A percentile compares a stretch with the other conserved stretches of the same genome.
Evolutionary conservation across 352 stramenopile genomes (phyloP).

Genomic region (Pythium graminicola): DNA sequence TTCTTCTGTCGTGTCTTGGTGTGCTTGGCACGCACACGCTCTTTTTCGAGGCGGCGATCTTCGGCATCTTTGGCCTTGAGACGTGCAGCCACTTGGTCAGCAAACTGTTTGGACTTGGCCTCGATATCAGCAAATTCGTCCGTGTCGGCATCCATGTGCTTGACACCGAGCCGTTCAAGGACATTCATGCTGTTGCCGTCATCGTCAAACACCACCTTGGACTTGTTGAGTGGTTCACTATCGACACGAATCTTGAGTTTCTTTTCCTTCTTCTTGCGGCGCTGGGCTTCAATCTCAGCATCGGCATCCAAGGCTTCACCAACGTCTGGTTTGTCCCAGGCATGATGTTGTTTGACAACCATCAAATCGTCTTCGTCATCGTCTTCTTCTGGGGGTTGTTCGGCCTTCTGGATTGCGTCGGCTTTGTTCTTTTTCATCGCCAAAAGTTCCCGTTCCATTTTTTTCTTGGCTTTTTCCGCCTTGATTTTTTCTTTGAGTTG

Average conservation of each 20-base stretch:
- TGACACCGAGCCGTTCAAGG: slow-evolving; percentile 51
- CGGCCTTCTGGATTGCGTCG: slow-evolving; percentile 15
- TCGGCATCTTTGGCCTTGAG: slow-evolving; percentile 75
- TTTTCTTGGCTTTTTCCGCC: slow-evolving; percentile 92
- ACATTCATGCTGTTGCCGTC: slow-evolving; percentile 81
- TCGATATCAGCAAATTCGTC: slow-evolving; percentile 60
- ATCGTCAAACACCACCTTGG: slow-evolving; percentile 93
- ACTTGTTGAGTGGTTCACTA: slow-evolving; percentile 49
- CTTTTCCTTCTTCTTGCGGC: slow-evolving; percentile 84
- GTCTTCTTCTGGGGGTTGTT: slow-evolving; percentile 35
- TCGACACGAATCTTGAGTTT: slow-evolving; percentile 73
- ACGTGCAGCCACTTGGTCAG: slow-evolving; percentile 54
- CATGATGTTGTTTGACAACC: slow-evolving; percentile 89
- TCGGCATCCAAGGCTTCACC: slow-evolving; percentile 25
- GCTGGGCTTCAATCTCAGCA: slow-evolving; percentile 57
- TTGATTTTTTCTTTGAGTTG: slow-evolving; percentile 98
- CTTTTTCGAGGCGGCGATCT: slow-evolving; percentile 76
- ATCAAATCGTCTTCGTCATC: slow-evolving; percentile 89
- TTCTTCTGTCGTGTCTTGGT: slow-evolving; percentile 82
- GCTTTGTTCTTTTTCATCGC: slow-evolving; percentile 27
- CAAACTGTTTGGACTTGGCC: slow-evolving; percentile 52
- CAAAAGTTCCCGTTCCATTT: slow-evolving; percentile 69
- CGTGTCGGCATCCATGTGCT: slow-evolving; percentile 25
- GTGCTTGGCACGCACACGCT: slow-evolving; percentile 85
- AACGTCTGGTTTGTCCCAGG: slow-evolving; percentile 64